Evolutionary conservation across 1,284 basidiomycete species (phyloP).

Genomic region (Rhodofomes roseus): DNA sequence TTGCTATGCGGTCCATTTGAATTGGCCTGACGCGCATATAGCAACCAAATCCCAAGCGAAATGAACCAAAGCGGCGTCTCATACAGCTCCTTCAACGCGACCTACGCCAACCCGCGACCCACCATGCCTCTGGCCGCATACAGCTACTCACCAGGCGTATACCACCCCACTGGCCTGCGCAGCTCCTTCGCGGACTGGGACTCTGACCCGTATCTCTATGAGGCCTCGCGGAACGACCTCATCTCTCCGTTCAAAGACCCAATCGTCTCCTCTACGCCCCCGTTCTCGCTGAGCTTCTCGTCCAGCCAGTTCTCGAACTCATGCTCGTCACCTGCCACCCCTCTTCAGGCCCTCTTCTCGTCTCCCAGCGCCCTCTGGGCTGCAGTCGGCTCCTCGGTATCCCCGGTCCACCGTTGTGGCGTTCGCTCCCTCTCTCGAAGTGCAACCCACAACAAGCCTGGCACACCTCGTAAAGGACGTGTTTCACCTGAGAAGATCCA

Average conservation of each 20-base stretch:
- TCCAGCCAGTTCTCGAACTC: slow-evolving; percentile 5
- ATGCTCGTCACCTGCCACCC: slow-evolving; percentile 15
- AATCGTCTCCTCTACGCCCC: slow-evolving; percentile 8
- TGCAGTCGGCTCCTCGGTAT: slow-evolving; percentile 14
- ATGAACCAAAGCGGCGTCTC: background rate
- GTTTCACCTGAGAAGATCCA: slow-evolving; percentile 8
- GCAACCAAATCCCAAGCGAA: background rate
- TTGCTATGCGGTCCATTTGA: background rate
- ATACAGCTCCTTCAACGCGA: background rate
- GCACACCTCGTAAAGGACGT: background rate
- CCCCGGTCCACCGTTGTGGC: slow-evolving; percentile 17
- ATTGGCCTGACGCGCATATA: background rate
- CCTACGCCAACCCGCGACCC: background rate
- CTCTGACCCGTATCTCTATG: slow-evolving; percentile 15
- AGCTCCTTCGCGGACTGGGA: slow-evolving; percentile 13
- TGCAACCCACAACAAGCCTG: background rate
- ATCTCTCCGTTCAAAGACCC: slow-evolving; percentile 6
- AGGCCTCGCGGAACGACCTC: slow-evolving; percentile 6
- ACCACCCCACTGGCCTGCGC: slow-evolving; percentile 12
- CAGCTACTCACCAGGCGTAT: slow-evolving; percentile 2
- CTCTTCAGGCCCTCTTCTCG: slow-evolving; percentile 20
- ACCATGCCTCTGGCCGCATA: background rate
- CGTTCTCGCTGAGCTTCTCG: slow-evolving; percentile 6
- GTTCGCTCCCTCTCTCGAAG: slow-evolving; percentile 1
- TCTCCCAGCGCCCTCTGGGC: slow-evolving; percentile 22